phyloP scores from a whole-genome alignment of 305 asterid species.

The Fraxinus greggii region DNA sequence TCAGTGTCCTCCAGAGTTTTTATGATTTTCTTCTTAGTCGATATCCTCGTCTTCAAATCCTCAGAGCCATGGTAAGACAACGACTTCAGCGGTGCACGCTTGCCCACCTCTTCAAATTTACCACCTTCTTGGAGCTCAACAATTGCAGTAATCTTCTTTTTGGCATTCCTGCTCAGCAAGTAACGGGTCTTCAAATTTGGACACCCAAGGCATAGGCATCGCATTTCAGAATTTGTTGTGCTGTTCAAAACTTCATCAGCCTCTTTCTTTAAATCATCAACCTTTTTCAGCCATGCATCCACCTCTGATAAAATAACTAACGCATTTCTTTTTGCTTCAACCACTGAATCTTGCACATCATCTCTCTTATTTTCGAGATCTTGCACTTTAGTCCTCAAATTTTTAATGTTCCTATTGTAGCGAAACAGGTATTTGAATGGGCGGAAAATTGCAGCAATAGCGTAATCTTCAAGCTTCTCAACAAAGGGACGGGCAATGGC shows the following conservation, averaged over 20 bases:
- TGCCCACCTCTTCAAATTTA: not conserved
- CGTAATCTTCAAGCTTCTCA: too few species aligned
- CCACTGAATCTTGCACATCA: not conserved
- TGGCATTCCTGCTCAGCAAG: slow-evolving; percentile 22
- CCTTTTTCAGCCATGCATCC: slow-evolving; percentile 1
- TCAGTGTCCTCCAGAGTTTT: not conserved
- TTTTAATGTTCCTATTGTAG: too few species aligned
- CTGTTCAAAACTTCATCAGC: not conserved
- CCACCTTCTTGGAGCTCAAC: not conserved
- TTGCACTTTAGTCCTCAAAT: slow-evolving; percentile 4
- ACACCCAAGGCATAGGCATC: not conserved
- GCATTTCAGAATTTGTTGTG: not conserved
- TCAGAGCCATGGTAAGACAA: not conserved
- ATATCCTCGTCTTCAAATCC: slow-evolving; percentile 29
- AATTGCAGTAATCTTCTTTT: slow-evolving; percentile 1
- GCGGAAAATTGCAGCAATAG: not conserved
- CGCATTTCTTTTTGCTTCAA: not conserved
- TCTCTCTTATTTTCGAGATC: not conserved
- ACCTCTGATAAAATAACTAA: not conserved
- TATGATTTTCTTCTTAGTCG: slow-evolving; percentile 17
- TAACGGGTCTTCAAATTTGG: slow-evolving; percentile 11
- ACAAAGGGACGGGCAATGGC: too few species aligned
- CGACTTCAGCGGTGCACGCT: not conserved
- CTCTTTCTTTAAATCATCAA: not conserved
- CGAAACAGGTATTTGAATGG: not conserved